These are phyloP conservation scores for Ormosia emarginata DNA, from an alignment of 306 rosid species.

Conservation along the genomic window DNA sequence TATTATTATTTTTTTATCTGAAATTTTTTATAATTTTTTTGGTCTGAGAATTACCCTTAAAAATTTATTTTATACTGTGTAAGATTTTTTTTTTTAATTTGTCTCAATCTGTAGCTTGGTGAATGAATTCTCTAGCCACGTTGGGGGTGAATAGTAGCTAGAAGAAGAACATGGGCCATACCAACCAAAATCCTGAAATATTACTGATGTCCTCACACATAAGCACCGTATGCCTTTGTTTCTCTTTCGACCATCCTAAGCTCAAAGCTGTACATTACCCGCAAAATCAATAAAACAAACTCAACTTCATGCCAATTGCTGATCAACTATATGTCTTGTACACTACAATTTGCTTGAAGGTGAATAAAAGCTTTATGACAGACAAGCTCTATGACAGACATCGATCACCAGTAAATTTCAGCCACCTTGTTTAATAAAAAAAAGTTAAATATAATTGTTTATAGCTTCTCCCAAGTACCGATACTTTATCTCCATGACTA, in stretches of 20 bases:
- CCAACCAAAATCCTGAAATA: neutral
- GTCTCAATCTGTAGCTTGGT: neutral
- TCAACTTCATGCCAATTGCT: too few relatives aligned
- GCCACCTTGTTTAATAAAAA: neutral
- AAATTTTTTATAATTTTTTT: too few relatives aligned
- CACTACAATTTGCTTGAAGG: too few relatives aligned
- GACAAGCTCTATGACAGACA: too few relatives aligned
- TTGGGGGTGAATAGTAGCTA: neutral
- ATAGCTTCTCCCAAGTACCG: neutral
- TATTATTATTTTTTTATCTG: too few relatives aligned
- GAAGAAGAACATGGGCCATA: neutral
- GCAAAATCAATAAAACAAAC: neutral
- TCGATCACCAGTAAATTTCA: neutral
- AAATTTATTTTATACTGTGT: too few relatives aligned
- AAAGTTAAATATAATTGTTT: neutral
- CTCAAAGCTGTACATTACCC: neutral
- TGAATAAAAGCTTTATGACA: too few relatives aligned
- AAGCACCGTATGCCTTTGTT: constrained; percentile 14
- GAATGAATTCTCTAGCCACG: neutral
- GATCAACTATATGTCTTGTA: too few relatives aligned
- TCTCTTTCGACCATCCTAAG: neutral
- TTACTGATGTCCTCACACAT: neutral
- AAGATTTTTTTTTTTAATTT: neutral
- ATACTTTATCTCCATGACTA: neutral
- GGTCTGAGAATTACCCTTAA: too few relatives aligned